Conservation (phyloP, 306 rosid species). For the Quercus aquifolioides region DNA sequence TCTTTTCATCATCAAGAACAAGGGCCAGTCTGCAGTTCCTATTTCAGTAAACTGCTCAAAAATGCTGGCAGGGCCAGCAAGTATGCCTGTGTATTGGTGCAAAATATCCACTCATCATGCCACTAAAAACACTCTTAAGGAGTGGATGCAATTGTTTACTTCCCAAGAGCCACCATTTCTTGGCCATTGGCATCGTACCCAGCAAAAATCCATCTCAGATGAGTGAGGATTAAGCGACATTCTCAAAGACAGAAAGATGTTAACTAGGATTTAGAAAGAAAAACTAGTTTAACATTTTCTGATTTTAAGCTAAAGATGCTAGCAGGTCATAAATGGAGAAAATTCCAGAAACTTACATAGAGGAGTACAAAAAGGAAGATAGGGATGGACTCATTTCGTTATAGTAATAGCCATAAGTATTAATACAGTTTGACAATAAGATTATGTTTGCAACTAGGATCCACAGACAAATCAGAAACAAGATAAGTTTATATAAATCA, state of each 20-base stretch:
- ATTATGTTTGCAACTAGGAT: no score
- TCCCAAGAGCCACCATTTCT: neutral
- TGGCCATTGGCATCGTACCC: neutral
- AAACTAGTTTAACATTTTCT: neutral
- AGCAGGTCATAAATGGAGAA: no score
- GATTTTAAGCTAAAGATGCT: no score
- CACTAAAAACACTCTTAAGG: neutral
- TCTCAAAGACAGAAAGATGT: neutral
- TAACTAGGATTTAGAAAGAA: neutral
- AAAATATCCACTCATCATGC: neutral
- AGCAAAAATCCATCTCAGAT: neutral
- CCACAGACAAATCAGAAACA: no score
- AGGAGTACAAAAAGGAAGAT: no score
- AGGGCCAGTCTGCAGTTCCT: neutral
- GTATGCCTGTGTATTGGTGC: neutral
- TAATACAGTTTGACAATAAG: no score
- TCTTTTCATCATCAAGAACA: neutral
- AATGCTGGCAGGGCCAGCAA: neutral
- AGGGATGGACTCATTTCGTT: no score
- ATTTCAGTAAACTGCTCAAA: neutral
- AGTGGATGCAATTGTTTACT: neutral
- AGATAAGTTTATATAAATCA: neutral
- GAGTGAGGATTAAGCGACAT: neutral
- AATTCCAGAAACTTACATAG: no score
- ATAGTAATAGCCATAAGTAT: no score